Evolutionary conservation across 768 basidiomycete genomes (phyloP).

Genomic region (Pleurotus salmoneostramineus): DNA sequence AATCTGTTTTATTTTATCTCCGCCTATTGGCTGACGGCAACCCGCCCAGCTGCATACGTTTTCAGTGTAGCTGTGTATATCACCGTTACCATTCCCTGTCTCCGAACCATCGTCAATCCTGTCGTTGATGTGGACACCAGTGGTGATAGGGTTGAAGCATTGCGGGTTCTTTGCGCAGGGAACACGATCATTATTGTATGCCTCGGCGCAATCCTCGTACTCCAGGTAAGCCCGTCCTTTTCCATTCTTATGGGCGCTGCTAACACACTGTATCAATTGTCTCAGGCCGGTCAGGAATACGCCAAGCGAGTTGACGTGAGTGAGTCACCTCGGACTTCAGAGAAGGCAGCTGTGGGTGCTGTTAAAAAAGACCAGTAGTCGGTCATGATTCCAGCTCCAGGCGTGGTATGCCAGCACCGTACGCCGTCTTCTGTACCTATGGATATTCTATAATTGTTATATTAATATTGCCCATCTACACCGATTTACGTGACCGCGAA

Average conservation of each 20-base stretch:
- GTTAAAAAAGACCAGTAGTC: constrained; percentile 37
- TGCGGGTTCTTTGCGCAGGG: constrained; percentile 80
- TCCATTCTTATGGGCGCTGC: constrained; percentile 10
- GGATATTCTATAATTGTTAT: neutral
- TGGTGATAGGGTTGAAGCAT: constrained; percentile 69
- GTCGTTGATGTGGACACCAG: constrained; percentile 48
- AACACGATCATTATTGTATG: constrained; percentile 79
- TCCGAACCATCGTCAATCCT: constrained; percentile 73
- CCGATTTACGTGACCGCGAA: neutral
- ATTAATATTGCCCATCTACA: neutral
- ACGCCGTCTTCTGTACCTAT: neutral
- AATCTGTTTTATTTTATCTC: constrained; percentile 1
- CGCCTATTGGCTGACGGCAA: constrained; percentile 2
- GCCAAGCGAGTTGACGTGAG: constrained; percentile 60
- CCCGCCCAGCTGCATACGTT: constrained; percentile 58
- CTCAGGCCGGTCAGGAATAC: constrained; percentile 83
- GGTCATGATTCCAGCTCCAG: neutral
- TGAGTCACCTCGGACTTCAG: constrained; percentile 29
- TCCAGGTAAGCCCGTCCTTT: constrained; percentile 55
- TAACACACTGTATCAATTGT: constrained; percentile 9
- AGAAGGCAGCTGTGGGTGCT: constrained; percentile 18
- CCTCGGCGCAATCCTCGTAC: constrained; percentile 56
- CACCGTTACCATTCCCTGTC: constrained; percentile 72
- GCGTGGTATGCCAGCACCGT: constrained; percentile 3
- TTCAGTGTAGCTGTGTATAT: constrained; percentile 79